Evolutionary conservation across 2,329 filamentous ascomycete genomes (phyloP).

Genomic region (Aulographum hederae): DNA sequence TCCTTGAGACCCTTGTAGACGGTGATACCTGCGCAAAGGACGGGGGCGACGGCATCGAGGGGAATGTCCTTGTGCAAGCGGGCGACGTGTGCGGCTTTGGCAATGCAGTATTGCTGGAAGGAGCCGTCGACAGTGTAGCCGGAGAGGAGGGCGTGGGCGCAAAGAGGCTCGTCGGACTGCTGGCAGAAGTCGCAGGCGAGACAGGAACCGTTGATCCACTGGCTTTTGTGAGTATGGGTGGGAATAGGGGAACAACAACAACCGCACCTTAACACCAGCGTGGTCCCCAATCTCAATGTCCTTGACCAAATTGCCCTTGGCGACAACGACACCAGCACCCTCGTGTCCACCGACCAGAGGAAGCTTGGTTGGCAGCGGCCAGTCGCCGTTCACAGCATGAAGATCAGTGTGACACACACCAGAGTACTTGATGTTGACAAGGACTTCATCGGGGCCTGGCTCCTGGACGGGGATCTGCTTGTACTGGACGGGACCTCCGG

Average conservation of each 20-base stretch:
- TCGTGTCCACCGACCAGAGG: constrained; percentile 69
- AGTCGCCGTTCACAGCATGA: constrained; percentile 72
- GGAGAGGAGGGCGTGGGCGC: constrained; percentile 54
- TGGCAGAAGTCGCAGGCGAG: constrained; percentile 71
- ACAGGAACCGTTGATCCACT: constrained; percentile 81
- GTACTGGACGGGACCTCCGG: constrained; percentile 49
- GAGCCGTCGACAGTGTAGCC: constrained; percentile 86
- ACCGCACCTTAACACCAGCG: constrained; percentile 49
- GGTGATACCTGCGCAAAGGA: constrained; percentile 73
- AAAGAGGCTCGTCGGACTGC: constrained; percentile 66
- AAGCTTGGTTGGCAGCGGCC: constrained; percentile 67
- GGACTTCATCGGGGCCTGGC: constrained; percentile 76
- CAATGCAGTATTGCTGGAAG: constrained; percentile 85
- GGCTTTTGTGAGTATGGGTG: constrained; percentile 5
- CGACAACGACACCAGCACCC: constrained; percentile 69
- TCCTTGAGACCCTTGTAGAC: constrained; percentile 89
- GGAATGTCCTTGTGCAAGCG: constrained; percentile 60
- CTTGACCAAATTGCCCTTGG: constrained; percentile 55
- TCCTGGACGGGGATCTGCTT: constrained; percentile 67
- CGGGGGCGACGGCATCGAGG: constrained; percentile 60
- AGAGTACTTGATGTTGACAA: constrained; percentile 79
- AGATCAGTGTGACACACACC: constrained; percentile 84
- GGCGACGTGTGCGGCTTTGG: constrained; percentile 70
- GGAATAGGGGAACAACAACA: constrained; percentile 13
- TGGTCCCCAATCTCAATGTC: constrained; percentile 70